A percentile compares a stretch with the other conserved stretches of the same genome.
Evolutionary conservation across 148 eudicot genomes (phyloP).

Genomic region (Fagopyrum esculentum): DNA sequence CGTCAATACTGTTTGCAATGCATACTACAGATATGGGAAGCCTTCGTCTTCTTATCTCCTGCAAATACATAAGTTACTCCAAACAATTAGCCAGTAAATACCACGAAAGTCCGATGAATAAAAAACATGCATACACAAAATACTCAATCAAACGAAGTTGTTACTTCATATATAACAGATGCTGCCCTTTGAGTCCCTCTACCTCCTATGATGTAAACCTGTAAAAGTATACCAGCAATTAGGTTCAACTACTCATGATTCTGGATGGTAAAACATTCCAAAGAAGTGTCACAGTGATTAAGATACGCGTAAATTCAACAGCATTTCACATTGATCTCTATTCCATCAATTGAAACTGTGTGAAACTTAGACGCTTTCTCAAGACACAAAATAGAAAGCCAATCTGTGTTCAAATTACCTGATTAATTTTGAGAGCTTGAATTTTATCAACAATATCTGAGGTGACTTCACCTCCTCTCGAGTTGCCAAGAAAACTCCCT

Average conservation of each 20-base stretch:
- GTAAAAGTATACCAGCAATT: not conserved
- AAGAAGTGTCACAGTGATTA: not conserved
- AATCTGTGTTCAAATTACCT: constrained; percentile 2
- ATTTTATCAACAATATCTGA: constrained; percentile 4
- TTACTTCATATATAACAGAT: constrained; percentile 68
- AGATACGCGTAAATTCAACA: not conserved
- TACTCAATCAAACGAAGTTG: not conserved
- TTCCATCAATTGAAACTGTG: not conserved
- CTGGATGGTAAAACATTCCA: not conserved
- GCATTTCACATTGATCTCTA: not conserved
- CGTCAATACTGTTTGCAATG: constrained; percentile 80
- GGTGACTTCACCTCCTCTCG: constrained; percentile 13
- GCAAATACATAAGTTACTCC: constrained; percentile 1
- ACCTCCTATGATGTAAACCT: constrained; percentile 95
- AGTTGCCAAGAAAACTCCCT: constrained; percentile 12
- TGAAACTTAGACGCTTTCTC: not conserved
- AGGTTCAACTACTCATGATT: not conserved
- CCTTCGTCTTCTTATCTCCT: constrained; percentile 79
- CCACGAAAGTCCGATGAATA: not conserved
- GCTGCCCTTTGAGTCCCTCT: constrained; percentile 93
- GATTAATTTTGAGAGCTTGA: constrained; percentile 6
- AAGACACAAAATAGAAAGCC: not conserved
- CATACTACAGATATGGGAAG: constrained; percentile 67
- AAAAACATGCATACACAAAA: not conserved
- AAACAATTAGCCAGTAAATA: constrained; percentile 1